Evolutionary conservation across 352 stramenopile species (phyloP).

Genomic region (Pythium apleroticum): DNA sequence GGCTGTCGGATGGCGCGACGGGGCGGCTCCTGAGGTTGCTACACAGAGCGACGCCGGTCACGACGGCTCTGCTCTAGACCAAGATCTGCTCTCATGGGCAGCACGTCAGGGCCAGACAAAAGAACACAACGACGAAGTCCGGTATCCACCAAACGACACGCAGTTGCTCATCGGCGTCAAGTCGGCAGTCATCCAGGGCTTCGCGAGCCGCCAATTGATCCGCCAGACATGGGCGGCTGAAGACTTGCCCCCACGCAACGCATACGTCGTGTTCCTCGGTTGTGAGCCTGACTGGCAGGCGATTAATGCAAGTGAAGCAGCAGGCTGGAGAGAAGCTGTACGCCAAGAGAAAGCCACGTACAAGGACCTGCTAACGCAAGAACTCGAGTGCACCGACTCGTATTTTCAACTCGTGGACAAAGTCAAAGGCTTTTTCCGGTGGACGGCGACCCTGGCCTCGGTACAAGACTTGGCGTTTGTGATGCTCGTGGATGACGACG

Average conservation of each 20-base stretch:
- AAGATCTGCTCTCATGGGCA: too few relatives aligned
- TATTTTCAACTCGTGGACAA: constrained; percentile 52
- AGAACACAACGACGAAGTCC: too few relatives aligned
- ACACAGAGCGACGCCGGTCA: too few relatives aligned
- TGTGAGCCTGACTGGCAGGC: constrained; percentile 20
- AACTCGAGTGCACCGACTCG: constrained; percentile 47
- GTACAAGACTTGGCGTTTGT: neutral
- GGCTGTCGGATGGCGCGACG: too few relatives aligned
- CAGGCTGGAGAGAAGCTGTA: neutral
- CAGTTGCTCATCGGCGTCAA: constrained; percentile 49
- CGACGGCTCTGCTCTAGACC: too few relatives aligned
- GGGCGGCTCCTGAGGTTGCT: too few relatives aligned
- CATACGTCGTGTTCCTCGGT: constrained; percentile 39
- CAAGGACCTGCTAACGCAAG: constrained; percentile 45
- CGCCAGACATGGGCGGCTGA: constrained; percentile 34
- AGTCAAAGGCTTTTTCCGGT: constrained; percentile 40
- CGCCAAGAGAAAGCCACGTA: constrained; percentile 34
- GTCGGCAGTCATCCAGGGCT: constrained; percentile 32
- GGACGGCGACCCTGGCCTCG: neutral
- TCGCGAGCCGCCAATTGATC: constrained; percentile 20
- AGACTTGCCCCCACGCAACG: constrained; percentile 3
- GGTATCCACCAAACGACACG: neutral
- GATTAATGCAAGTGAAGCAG: neutral
- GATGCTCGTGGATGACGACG: constrained; percentile 63
- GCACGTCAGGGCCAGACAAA: too few relatives aligned